Evolutionary conservation across 2,329 filamentous ascomycete genomes (phyloP).

Genomic region (Orbilia javanica): DNA sequence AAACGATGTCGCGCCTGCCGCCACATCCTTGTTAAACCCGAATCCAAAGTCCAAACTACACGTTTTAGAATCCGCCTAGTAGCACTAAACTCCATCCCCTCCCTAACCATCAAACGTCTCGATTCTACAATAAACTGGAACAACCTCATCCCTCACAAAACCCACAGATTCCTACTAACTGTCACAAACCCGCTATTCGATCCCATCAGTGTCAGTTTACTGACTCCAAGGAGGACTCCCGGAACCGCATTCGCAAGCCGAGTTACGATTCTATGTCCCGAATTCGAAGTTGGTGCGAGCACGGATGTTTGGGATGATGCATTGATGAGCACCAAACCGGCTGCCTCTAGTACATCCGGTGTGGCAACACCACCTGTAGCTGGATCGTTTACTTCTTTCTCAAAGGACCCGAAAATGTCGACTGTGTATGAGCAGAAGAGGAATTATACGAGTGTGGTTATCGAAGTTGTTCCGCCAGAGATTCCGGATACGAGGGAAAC

Average conservation of each 20-base stretch:
- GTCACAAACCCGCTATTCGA: constrained; percentile 97
- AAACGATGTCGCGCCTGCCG: constrained; percentile 93
- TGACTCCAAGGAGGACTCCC: constrained; percentile 82
- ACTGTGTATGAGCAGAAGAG: constrained; percentile 96
- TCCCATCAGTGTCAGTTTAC: constrained; percentile 84
- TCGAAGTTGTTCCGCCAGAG: constrained; percentile 83
- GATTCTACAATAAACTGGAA: constrained; percentile 64
- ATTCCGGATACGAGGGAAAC: constrained; percentile 65
- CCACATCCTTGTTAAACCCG: constrained; percentile 94
- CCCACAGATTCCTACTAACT: constrained; percentile 85
- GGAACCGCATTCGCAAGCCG: constrained; percentile 77
- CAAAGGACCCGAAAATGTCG: constrained; percentile 67
- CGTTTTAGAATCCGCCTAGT: constrained; percentile 93
- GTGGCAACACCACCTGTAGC: constrained; percentile 63
- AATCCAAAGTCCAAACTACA: constrained; percentile 87
- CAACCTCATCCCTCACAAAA: constrained; percentile 72
- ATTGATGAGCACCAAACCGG: constrained; percentile 70
- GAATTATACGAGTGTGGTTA: constrained; percentile 94
- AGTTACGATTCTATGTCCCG: constrained; percentile 92
- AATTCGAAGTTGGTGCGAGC: constrained; percentile 94
- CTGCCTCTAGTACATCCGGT: constrained; percentile 50
- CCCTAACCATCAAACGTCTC: constrained; percentile 78
- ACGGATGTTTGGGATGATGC: constrained; percentile 96
- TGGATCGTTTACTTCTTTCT: constrained; percentile 67
- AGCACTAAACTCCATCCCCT: constrained; percentile 85